These are phyloP conservation scores for Penicillium polonicum DNA, from an alignment of 2,329 filamentous ascomycete genomes.

Conservation along the genomic window DNA sequence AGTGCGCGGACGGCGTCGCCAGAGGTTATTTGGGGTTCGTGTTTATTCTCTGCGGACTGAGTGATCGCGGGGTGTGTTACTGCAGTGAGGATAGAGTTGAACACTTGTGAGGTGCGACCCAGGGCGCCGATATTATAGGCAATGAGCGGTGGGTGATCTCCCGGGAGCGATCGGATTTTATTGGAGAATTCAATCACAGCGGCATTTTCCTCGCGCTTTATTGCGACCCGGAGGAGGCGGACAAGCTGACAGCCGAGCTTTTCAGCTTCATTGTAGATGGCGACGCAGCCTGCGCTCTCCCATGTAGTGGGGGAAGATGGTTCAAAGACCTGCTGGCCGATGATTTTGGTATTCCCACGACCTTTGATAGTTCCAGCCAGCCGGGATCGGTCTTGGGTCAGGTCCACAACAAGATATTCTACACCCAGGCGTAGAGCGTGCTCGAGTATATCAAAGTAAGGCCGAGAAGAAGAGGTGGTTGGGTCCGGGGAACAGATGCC, in stretches of 20 bases:
- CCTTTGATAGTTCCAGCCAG: constrained; percentile 31
- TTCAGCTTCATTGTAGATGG: constrained; percentile 37
- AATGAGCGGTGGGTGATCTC: constrained; percentile 36
- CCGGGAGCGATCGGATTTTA: constrained; percentile 34
- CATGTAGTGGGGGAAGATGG: constrained; percentile 31
- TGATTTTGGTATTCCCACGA: constrained; percentile 43
- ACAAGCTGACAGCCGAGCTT: constrained; percentile 41
- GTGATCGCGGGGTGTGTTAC: constrained; percentile 44
- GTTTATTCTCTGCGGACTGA: constrained; percentile 20
- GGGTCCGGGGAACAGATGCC: constrained; percentile 14
- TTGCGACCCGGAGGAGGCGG: constrained; percentile 38
- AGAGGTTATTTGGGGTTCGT: constrained; percentile 39
- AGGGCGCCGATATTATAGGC: constrained; percentile 43
- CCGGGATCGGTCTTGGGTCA: constrained; percentile 32
- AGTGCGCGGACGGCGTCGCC: constrained; percentile 40
- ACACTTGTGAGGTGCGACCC: constrained; percentile 46
- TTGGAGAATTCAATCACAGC: constrained; percentile 39
- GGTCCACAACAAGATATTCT: constrained; percentile 42
- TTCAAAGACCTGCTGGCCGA: constrained; percentile 39
- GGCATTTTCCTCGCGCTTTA: constrained; percentile 40
- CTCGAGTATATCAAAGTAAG: constrained; percentile 39
- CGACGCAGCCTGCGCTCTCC: constrained; percentile 36
- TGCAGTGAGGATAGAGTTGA: constrained; percentile 42
- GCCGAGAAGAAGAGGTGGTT: constrained; percentile 9
- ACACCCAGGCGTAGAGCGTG: constrained; percentile 43